phyloP scores from a whole-genome alignment of 2,329 filamentous ascomycete genomes.

The Coniochaeta prunicola region DNA sequence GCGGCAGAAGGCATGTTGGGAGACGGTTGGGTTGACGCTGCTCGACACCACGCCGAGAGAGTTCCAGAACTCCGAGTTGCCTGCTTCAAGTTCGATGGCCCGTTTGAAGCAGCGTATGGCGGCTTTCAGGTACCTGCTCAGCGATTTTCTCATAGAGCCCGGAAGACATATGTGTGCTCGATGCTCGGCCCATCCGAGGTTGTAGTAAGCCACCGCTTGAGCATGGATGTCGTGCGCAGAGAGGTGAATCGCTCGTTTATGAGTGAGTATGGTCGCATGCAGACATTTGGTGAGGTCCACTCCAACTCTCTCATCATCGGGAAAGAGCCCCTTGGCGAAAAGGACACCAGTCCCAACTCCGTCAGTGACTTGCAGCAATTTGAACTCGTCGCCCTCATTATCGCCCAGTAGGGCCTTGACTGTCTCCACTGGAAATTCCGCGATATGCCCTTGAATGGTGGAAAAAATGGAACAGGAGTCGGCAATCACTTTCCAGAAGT shows the following conservation, averaged over 20 bases:
- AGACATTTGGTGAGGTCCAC: slow-evolving; percentile 52
- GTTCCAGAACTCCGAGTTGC: slow-evolving; percentile 97
- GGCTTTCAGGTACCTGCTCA: slow-evolving; percentile 66
- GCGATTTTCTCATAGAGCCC: slow-evolving; percentile 43
- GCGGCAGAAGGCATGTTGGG: slow-evolving; percentile 88
- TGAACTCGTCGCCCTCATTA: slow-evolving; percentile 45
- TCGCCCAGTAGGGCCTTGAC: slow-evolving; percentile 53
- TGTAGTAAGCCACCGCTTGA: slow-evolving; percentile 94
- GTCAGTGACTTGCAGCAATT: slow-evolving; percentile 63
- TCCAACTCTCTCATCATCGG: slow-evolving; percentile 38
- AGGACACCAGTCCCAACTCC: slow-evolving; percentile 41
- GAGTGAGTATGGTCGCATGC: slow-evolving; percentile 70
- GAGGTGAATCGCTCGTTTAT: slow-evolving; percentile 76
- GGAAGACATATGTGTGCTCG: slow-evolving; percentile 65
- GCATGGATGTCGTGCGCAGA: slow-evolving; percentile 72
- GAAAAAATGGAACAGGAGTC: slow-evolving; percentile 85
- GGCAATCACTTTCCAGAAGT: slow-evolving; percentile 88
- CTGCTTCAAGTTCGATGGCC: slow-evolving; percentile 89
- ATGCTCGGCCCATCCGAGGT: slow-evolving; percentile 90
- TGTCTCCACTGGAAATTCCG: slow-evolving; percentile 52
- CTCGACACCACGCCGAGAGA: slow-evolving; percentile 87
- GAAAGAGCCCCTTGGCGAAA: slow-evolving; percentile 34
- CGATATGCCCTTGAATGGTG: slow-evolving; percentile 61
- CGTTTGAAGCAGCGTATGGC: slow-evolving; percentile 89
- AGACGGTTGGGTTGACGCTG: slow-evolving; percentile 74